These are phyloP conservation scores for Fusarium agapanthi DNA, from an alignment of 2,329 filamentous ascomycete genomes.

Conservation along the genomic window DNA sequence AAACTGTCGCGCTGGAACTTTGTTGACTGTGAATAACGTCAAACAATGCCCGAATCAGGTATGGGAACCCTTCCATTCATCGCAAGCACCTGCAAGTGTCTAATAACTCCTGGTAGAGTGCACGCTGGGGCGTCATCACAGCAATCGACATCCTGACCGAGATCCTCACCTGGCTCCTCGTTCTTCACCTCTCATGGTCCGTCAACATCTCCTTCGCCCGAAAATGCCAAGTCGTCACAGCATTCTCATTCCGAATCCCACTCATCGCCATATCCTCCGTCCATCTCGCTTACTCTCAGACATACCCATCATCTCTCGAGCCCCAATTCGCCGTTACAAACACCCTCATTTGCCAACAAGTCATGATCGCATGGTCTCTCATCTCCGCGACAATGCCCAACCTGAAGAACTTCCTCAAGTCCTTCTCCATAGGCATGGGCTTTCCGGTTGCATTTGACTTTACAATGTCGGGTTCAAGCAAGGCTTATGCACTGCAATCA, in stretches of 20 bases:
- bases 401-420: slow-evolving; percentile 36
- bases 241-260: slow-evolving; percentile 33
- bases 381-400: slow-evolving; percentile 34
- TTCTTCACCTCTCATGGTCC: slow-evolving; percentile 22
- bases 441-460: slow-evolving; percentile 27
- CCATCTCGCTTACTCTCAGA: slow-evolving; percentile 10
- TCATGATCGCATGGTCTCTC: slow-evolving; percentile 32
- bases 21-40: slow-evolving; percentile 10
- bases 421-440: slow-evolving; percentile 33
- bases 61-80: not conserved
- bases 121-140: slow-evolving; percentile 21
- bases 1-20: not conserved
- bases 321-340: slow-evolving; percentile 33
- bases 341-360: slow-evolving; percentile 20
- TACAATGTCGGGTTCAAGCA: not conserved
- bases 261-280: slow-evolving; percentile 30
- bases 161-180: slow-evolving; percentile 15
- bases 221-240: slow-evolving; percentile 28
- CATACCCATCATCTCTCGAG: slow-evolving; percentile 9
- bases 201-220: slow-evolving; percentile 25
- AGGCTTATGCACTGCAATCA: slow-evolving; percentile 27
- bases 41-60: slow-evolving; percentile 29
- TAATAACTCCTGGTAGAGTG: not conserved
- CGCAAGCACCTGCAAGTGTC: not conserved
- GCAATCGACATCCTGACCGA: slow-evolving; percentile 24